Conservation (phyloP, 2,329 filamentous ascomycete genomes). For the Xylaria sp. region DNA sequence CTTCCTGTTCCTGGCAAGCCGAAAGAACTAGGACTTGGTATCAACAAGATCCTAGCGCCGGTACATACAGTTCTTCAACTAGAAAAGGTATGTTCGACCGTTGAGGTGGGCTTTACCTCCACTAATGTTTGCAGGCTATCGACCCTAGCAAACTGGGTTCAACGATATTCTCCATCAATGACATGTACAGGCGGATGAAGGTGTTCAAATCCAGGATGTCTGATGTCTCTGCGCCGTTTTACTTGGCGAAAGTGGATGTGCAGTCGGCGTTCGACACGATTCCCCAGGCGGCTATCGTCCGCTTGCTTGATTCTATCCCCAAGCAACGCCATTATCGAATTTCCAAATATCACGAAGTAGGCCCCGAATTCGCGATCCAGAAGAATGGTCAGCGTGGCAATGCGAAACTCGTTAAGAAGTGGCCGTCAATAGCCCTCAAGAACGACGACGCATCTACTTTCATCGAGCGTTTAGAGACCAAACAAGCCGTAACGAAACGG, state of each 20-base stretch:
- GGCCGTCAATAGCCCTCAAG: constrained; percentile 47
- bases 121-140: constrained; percentile 33
- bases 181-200: constrained; percentile 70
- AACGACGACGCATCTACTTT: constrained; percentile 41
- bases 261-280: constrained; percentile 93
- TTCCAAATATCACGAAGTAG: constrained; percentile 67
- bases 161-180: constrained; percentile 73
- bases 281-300: constrained; percentile 69
- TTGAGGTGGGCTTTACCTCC: neutral
- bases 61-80: constrained; percentile 71
- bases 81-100: constrained; percentile 56
- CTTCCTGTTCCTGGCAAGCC: constrained; percentile 42
- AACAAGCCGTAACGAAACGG: constrained; percentile 42
- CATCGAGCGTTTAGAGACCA: constrained; percentile 39
- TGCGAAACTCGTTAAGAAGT: constrained; percentile 43
- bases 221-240: constrained; percentile 47
- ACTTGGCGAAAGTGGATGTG: constrained; percentile 91
- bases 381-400: constrained; percentile 21
- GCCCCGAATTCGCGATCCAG: constrained; percentile 37
- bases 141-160: constrained; percentile 64
- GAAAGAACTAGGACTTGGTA: constrained; percentile 36
- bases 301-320: constrained; percentile 56
- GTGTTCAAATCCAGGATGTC: constrained; percentile 55
- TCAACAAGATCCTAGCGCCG: constrained; percentile 59
- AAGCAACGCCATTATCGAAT: constrained; percentile 61